Percentiles rank a stretch among this genome's conserved stretches.
phyloP scores from a whole-genome alignment of 306 rosid species.

The Elaeagnus macrophylla region DNA sequence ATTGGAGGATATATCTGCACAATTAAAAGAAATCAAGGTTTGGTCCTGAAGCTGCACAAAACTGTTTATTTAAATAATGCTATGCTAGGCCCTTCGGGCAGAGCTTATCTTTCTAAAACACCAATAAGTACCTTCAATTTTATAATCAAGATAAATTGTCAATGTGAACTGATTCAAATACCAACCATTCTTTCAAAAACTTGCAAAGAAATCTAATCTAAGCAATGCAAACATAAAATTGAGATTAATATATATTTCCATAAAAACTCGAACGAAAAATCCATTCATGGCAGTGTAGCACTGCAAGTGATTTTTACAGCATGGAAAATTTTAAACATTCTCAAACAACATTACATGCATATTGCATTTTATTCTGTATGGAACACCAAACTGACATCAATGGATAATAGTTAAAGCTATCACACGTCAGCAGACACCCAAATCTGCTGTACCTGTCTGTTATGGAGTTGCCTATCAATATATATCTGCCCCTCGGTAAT shows the following conservation, averaged over 20 bases:
- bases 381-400: not conserved
- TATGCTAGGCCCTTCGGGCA: not conserved
- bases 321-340: no score
- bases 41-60: slow-evolving; percentile 19
- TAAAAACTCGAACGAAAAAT: no score
- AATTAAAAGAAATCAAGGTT: slow-evolving; percentile 22
- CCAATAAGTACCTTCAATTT: slow-evolving; percentile 2
- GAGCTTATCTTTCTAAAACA: slow-evolving; percentile 11
- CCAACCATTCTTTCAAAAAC: no score
- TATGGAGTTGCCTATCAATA: slow-evolving; percentile 87
- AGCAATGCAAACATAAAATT: no score
- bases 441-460: slow-evolving; percentile 68
- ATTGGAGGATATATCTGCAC: slow-evolving; percentile 94
- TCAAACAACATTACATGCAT: not conserved
- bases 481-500: slow-evolving; percentile 98
- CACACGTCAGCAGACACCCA: not conserved
- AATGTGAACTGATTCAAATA: no score
- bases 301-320: no score
- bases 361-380: not conserved
- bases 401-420: not conserved
- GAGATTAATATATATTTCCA: no score
- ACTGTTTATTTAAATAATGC: slow-evolving; percentile 10
- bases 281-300: no score
- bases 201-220: no score
- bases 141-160: not conserved